These are phyloP conservation scores for Trypethelium eluteriae DNA, from an alignment of 495 filamentous ascomycete genomes.

Conservation along the genomic window DNA sequence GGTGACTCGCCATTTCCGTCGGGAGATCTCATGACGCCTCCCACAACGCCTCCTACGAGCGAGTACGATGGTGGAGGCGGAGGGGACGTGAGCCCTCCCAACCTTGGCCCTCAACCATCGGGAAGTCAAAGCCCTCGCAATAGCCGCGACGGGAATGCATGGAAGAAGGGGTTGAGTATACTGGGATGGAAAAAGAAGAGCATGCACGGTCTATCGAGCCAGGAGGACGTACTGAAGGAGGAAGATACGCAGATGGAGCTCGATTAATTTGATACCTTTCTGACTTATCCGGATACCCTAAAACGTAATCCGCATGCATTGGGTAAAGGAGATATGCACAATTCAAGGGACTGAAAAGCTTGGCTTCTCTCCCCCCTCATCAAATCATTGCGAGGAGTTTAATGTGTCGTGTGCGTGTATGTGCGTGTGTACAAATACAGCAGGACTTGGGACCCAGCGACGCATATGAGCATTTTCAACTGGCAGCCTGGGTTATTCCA, in stretches of 20 bases:
- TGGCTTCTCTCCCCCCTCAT: background rate
- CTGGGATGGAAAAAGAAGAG: slow-evolving; percentile 21
- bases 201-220: slow-evolving; percentile 1
- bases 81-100: slow-evolving; percentile 6
- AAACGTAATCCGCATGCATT: background rate
- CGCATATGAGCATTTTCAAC: slow-evolving; percentile 9
- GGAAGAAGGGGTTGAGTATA: slow-evolving; percentile 23
- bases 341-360: background rate
- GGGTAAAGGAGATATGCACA: background rate
- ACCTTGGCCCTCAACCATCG: background rate
- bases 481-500: background rate
- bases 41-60: slow-evolving; percentile 34
- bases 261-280: background rate
- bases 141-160: slow-evolving; percentile 24
- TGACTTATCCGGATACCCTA: background rate
- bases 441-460: background rate
- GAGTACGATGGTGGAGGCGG: slow-evolving; percentile 21
- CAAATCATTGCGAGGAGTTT: slow-evolving; percentile 10
- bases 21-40: slow-evolving; percentile 34
- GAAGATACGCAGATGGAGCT: slow-evolving; percentile 13
- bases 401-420: background rate
- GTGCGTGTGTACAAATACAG: background rate
- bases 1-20: slow-evolving; percentile 26
- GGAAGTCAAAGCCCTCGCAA: slow-evolving; percentile 18
- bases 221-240: slow-evolving; percentile 18